Evolutionary conservation across 768 basidiomycete species (phyloP).

Genomic region (Amanita thiersii): DNA sequence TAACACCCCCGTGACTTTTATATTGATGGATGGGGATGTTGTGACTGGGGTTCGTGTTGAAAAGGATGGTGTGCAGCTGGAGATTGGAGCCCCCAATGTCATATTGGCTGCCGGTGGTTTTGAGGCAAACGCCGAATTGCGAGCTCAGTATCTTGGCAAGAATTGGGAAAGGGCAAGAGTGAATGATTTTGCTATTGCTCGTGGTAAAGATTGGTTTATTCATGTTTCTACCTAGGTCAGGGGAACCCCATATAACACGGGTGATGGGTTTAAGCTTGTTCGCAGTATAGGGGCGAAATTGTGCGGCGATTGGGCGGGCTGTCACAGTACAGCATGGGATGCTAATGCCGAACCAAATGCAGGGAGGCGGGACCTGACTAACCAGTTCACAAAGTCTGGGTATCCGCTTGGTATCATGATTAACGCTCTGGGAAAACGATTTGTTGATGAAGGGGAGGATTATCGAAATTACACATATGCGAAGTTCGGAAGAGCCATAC

Average conservation of each 20-base stretch:
- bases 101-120: slow-evolving; percentile 63
- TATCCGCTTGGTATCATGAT: slow-evolving; percentile 69
- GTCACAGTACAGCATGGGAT: slow-evolving; percentile 70
- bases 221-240: slow-evolving; percentile 37
- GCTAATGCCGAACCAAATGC: slow-evolving; percentile 42
- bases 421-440: slow-evolving; percentile 46
- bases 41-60: slow-evolving; percentile 40
- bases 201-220: background rate
- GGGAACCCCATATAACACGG: slow-evolving; percentile 65
- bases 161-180: slow-evolving; percentile 53
- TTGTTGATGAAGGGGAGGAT: slow-evolving; percentile 68
- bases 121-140: slow-evolving; percentile 46
- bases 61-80: slow-evolving; percentile 24
- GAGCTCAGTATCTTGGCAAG: slow-evolving; percentile 46
- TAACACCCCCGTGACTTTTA: slow-evolving; percentile 35
- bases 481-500: slow-evolving; percentile 53
- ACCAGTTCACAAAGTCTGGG: slow-evolving; percentile 68
- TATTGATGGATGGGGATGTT: slow-evolving; percentile 27
- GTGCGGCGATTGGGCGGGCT: slow-evolving; percentile 63
- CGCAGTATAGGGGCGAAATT: slow-evolving; percentile 40
- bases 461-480: slow-evolving; percentile 71
- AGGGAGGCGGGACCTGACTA: slow-evolving; percentile 52
- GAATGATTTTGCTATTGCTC: slow-evolving; percentile 21
- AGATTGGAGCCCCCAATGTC: slow-evolving; percentile 35
- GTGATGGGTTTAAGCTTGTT: slow-evolving; percentile 55